Evolutionary conservation across 768 basidiomycete species (phyloP).

Genomic region (Phanerochaete carnosa): DNA sequence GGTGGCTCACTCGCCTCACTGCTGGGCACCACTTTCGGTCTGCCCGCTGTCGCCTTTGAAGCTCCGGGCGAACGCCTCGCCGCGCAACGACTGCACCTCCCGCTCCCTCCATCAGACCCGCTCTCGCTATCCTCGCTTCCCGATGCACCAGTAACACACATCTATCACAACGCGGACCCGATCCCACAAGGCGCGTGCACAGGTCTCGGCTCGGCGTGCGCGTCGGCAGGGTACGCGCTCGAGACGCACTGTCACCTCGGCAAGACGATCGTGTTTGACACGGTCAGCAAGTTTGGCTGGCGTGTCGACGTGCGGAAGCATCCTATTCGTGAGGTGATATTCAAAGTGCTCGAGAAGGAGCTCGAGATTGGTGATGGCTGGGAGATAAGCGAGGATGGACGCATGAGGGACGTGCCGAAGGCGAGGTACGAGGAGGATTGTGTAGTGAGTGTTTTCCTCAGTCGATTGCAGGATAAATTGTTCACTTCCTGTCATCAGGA

Average conservation of each 20-base stretch:
- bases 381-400: slow-evolving; percentile 34
- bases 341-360: slow-evolving; percentile 47
- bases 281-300: slow-evolving; percentile 62
- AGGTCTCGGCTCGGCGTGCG: slow-evolving; percentile 48
- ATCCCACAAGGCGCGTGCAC: slow-evolving; percentile 60
- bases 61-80: slow-evolving; percentile 63
- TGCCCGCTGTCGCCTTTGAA: slow-evolving; percentile 64
- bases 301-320: slow-evolving; percentile 53
- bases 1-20: slow-evolving; percentile 65
- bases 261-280: slow-evolving; percentile 62
- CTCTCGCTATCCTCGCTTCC: background rate
- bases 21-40: slow-evolving; percentile 61
- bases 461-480: slow-evolving; percentile 21
- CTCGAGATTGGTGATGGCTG: slow-evolving; percentile 41
- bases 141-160: slow-evolving; percentile 31
- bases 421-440: slow-evolving; percentile 66
- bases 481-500: slow-evolving; percentile 43
- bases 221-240: slow-evolving; percentile 63
- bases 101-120: slow-evolving; percentile 41
- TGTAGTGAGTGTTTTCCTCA: slow-evolving; percentile 38
- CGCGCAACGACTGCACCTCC: slow-evolving; percentile 59
- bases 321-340: slow-evolving; percentile 51
- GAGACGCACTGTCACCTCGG: slow-evolving; percentile 65
- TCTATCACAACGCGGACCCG: slow-evolving; percentile 72
- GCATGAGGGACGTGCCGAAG: slow-evolving; percentile 46